Evolutionary conservation across 208 protist genomes (phyloP).

Genomic region (Acanthamoeba healyi): DNA sequence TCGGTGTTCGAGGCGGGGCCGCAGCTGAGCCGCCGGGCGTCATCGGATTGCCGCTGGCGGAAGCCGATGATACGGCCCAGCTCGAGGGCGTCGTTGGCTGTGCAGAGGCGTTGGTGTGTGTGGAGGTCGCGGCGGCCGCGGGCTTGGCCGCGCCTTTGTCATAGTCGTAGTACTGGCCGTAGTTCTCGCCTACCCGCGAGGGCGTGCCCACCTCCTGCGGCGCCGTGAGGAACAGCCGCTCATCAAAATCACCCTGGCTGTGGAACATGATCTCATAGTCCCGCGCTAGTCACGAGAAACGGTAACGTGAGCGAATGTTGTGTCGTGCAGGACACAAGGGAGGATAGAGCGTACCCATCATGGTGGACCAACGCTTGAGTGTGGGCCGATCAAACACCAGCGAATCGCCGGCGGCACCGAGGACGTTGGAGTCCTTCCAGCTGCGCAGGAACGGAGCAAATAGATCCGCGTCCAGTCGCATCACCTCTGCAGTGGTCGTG

Average conservation of each 20-base stretch:
- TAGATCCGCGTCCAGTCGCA: not conserved
- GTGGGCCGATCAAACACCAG: not conserved
- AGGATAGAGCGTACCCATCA: not conserved
- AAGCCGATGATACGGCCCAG: not conserved
- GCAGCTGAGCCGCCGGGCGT: not conserved
- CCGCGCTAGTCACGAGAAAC: too few relatives aligned
- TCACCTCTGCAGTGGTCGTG: not conserved
- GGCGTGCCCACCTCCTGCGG: slow-evolving; percentile 48
- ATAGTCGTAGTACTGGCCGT: slow-evolving; percentile 63
- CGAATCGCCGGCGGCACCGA: not conserved
- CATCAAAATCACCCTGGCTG: slow-evolving; percentile 55
- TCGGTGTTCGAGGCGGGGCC: slow-evolving; percentile 5
- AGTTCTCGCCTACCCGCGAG: slow-evolving; percentile 12
- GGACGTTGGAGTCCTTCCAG: slow-evolving; percentile 19
- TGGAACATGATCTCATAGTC: slow-evolving; percentile 68
- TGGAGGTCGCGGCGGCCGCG: not conserved
- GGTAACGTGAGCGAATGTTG: too few relatives aligned
- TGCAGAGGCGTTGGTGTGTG: not conserved
- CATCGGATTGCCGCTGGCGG: not conserved
- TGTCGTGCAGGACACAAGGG: not conserved
- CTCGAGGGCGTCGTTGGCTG: not conserved
- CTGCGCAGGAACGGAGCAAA: not conserved
- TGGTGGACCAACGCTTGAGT: slow-evolving; percentile 38
- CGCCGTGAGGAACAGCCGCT: slow-evolving; percentile 39
- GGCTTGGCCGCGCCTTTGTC: not conserved